A percentile compares a stretch with the other conserved stretches of the same genome.
phyloP scores from a whole-genome alignment of 169 alveolate genomes.

The Ophryocystis elektroscirrha region DNA sequence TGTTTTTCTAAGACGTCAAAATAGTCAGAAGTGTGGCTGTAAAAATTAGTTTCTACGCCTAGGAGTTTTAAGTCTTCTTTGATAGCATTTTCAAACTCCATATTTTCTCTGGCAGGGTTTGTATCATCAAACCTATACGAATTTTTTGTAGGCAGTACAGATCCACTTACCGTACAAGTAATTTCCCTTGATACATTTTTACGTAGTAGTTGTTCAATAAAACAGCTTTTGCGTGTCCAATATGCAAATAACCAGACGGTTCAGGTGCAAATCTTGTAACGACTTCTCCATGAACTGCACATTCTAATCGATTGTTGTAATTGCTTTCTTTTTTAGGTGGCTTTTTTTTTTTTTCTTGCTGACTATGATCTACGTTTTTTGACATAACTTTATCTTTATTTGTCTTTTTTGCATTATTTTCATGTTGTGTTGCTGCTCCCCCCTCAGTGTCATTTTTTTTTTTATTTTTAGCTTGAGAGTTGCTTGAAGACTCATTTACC shows the following conservation, averaged over 20 bases:
- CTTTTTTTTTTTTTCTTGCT: no score
- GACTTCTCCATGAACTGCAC: no score
- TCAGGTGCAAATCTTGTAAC: slow-evolving; percentile 97
- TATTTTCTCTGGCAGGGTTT: slow-evolving; percentile 79
- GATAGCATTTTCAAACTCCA: slow-evolving; percentile 74
- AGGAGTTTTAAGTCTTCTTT: slow-evolving; percentile 61
- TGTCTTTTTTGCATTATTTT: no score
- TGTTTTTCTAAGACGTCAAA: slow-evolving; percentile 57
- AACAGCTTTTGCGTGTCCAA: slow-evolving; percentile 97
- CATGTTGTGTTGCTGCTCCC: no score
- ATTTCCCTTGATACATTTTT: slow-evolving; percentile 70
- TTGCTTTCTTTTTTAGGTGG: no score
- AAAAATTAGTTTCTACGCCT: slow-evolving; percentile 55
- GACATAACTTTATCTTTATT: no score
- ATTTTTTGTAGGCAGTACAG: neutral
- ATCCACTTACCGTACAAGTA: slow-evolving; percentile 48
- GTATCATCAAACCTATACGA: slow-evolving; percentile 83
- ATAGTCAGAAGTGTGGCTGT: slow-evolving; percentile 82
- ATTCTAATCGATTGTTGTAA: no score
- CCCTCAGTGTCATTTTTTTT: no score
- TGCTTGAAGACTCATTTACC: no score
- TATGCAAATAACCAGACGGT: slow-evolving; percentile 94
- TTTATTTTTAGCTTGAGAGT: no score
- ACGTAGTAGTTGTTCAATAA: slow-evolving; percentile 77
- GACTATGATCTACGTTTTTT: no score